Conservation (phyloP, 2,329 filamentous ascomycete genomes). For the Penicillium sp. region DNA sequence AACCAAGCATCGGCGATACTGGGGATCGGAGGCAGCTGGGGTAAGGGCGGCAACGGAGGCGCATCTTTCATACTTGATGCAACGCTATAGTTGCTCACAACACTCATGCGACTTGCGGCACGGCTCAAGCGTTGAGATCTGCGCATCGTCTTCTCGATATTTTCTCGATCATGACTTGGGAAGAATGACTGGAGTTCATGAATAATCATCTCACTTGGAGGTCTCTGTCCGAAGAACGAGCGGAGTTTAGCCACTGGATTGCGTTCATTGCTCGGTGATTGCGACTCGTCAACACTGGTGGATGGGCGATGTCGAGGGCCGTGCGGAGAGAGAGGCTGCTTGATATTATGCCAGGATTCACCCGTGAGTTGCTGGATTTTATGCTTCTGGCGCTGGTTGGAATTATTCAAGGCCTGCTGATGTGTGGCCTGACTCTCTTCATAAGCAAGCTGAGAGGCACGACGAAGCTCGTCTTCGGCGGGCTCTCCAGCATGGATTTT, state of each 20-base stretch:
- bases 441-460: constrained; percentile 81
- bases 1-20: constrained; percentile 95
- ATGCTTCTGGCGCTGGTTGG: constrained; percentile 72
- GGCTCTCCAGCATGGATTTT: constrained; percentile 92
- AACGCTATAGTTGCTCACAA: constrained; percentile 88
- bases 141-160: constrained; percentile 92
- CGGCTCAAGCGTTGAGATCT: constrained; percentile 87
- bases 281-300: constrained; percentile 30
- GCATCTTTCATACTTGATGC: constrained; percentile 90
- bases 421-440: constrained; percentile 79
- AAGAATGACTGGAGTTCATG: constrained; percentile 97
- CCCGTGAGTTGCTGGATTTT: constrained; percentile 89
- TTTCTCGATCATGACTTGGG: constrained; percentile 86
- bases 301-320: constrained; percentile 36
- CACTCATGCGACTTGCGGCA: constrained; percentile 87
- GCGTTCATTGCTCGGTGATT: constrained; percentile 29
- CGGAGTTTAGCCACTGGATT: constrained; percentile 42
- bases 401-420: constrained; percentile 55
- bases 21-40: constrained; percentile 63
- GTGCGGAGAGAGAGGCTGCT: constrained; percentile 78
- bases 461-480: constrained; percentile 76
- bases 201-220: constrained; percentile 94
- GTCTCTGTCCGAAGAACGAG: constrained; percentile 83
- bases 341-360: constrained; percentile 78
- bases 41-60: constrained; percentile 47